A percentile compares a stretch with the other conserved stretches of the same genome.
These are phyloP conservation scores for Bruguiera sexangula DNA, from an alignment of 345 rosid species.

Conservation along the genomic window DNA sequence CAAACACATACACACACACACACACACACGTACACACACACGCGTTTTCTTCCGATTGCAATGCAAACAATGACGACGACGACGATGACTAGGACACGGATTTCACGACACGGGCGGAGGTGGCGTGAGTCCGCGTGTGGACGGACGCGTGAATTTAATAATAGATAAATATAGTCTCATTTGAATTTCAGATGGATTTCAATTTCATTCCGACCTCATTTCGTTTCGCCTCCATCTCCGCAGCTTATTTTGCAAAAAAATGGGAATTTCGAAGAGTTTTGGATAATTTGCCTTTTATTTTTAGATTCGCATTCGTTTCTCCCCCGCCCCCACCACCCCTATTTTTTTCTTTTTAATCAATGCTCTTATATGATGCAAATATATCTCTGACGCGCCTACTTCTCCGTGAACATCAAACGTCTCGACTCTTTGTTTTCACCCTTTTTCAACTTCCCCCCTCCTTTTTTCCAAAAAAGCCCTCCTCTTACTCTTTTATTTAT, in stretches of 20 bases:
- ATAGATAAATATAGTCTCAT: conserved; percentile 11
- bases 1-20: too few species aligned
- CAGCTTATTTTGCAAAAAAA: conserved; percentile 25
- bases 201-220: conserved; percentile 86
- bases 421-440: neutral
- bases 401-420: neutral
- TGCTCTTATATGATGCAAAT: too few species aligned
- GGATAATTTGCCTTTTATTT: neutral
- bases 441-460: neutral
- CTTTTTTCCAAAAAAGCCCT: neutral
- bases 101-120: conserved; percentile 37
- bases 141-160: conserved; percentile 43
- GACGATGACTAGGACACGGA: conserved; percentile 41
- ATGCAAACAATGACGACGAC: neutral
- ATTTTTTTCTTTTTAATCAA: neutral
- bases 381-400: neutral
- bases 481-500: neutral
- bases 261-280: neutral
- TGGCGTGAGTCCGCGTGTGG: neutral
- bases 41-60: neutral
- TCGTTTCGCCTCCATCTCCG: conserved; percentile 21
- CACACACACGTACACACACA: too few species aligned
- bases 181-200: conserved; percentile 50
- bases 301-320: neutral
- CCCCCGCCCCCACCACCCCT: too few species aligned